These are phyloP conservation scores for Delonix regia DNA, from an alignment of 306 rosid species.

Conservation along the genomic window DNA sequence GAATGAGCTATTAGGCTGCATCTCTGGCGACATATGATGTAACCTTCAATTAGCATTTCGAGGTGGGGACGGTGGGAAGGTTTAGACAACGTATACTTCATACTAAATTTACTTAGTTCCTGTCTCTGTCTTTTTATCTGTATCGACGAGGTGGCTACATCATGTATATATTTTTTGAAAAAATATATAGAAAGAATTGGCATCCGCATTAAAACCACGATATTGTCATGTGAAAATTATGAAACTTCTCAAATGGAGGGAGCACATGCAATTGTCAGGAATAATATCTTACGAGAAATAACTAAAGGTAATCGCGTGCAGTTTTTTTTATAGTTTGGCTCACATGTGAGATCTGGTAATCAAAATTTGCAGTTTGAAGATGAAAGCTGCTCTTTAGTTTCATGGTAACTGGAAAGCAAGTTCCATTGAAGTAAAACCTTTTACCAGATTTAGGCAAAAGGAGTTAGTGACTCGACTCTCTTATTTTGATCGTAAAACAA, in stretches of 20 bases:
- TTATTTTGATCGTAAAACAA: no score
- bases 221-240: background rate
- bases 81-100: background rate
- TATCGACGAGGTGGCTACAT: background rate
- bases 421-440: background rate
- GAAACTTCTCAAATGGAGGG: background rate
- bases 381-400: background rate
- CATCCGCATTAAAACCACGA: background rate
- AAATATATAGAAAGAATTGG: no score
- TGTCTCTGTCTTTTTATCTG: no score
- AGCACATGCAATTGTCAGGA: slow-evolving; percentile 27
- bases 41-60: background rate
- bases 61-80: background rate
- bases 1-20: background rate
- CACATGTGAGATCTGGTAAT: slow-evolving; percentile 17
- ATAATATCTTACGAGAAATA: background rate
- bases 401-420: background rate
- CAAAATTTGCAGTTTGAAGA: slow-evolving; percentile 7
- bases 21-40: background rate
- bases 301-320: background rate
- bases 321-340: background rate
- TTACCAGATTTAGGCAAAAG: background rate
- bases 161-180: no score
- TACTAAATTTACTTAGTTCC: background rate
- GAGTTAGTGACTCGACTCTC: no score